Evolutionary conservation across 345 rosid genomes (phyloP).

Genomic region (Cochlearia excelsa): DNA sequence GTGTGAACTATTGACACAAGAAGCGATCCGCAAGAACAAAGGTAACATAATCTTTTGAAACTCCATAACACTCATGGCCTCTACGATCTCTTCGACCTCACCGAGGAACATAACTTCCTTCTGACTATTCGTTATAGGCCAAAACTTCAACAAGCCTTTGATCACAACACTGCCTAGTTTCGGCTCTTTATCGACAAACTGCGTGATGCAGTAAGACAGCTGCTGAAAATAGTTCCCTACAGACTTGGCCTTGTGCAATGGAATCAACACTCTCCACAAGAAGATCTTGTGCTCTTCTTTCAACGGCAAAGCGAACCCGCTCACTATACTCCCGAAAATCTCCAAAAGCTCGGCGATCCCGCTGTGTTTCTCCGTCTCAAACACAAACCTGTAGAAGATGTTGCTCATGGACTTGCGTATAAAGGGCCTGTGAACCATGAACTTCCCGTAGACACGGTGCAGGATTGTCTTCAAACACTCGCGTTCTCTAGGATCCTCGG

Average conservation of each 20-base stretch:
- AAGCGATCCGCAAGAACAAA: conserved; percentile 67
- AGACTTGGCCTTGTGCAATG: conserved; percentile 81
- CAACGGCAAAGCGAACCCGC: conserved; percentile 81
- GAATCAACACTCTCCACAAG: conserved; percentile 76
- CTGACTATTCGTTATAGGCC: conserved; percentile 87
- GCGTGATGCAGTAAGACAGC: conserved; percentile 65
- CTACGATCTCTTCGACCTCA: conserved; percentile 80
- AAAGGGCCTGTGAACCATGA: conserved; percentile 90
- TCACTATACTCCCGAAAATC: conserved; percentile 78
- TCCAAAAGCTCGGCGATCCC: conserved; percentile 83
- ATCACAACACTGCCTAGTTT: conserved; percentile 60
- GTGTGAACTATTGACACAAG: conserved; percentile 78
- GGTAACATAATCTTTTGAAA: conserved; percentile 78
- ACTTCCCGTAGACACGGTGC: conserved; percentile 75
- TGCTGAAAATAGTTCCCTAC: conserved; percentile 77
- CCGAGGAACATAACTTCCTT: conserved; percentile 89
- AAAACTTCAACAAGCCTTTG: conserved; percentile 67
- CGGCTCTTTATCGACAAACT: conserved; percentile 85
- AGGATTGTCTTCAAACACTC: conserved; percentile 74
- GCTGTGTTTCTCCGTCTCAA: conserved; percentile 75
- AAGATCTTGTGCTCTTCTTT: conserved; percentile 94
- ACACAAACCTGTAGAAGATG: conserved; percentile 69
- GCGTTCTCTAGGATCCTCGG: conserved; percentile 84
- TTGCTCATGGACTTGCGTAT: conserved; percentile 71
- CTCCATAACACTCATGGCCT: conserved; percentile 64